Base-by-base conservation (phyloP, 164 flowering plant species). In the Litsea cubeba region DNA sequence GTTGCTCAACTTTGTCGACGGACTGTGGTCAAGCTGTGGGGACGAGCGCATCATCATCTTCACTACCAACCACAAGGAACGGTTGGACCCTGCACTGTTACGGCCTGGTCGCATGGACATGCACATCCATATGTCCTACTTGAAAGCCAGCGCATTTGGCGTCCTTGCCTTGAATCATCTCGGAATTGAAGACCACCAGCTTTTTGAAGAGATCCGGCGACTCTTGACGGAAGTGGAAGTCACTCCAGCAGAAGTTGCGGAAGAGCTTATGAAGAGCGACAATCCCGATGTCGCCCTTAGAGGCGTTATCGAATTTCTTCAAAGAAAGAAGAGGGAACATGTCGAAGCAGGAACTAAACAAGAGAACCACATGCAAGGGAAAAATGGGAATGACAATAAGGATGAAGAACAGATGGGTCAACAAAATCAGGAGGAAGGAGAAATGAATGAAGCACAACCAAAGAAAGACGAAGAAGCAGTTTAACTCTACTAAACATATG, bases 211-310 rank as follows among this genome's bases (percentile, higher is more conserved):
- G 49, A 62, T 81, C 86, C 18, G 81, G 78, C 64, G 23, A 85
- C 87, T 2, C 88, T 10, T 65, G 12, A 14, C 22, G 40, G 68
- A 30, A 79, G 1, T 83, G 80, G 68, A 25, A 51, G 6, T 85
- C 88, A 5, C 97, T 11, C 40, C 93, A 0, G 97, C 93, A 25
- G 80, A 91, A 70, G 83, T 91, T 25, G 87, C 88, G 0, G 90
- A 82, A 65, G 82, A 86, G 78, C 71, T 91, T 15, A 83, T 88
- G 89, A 88, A 77, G 79, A 79, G 73, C n/a, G 88, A 86, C 4
- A 82, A 85, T 25, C 75, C 76, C 6, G 90, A 86, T 17, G 69
- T 70, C 11, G 83, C 82, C 0, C 84, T 91, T 17, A 71, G 54
- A 54, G 83, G 79, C 15, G 73, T 91, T 12, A 60, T 83, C 11